phyloP scores from a whole-genome alignment of 768 basidiomycete species.

The Agaricus subrufescens region DNA sequence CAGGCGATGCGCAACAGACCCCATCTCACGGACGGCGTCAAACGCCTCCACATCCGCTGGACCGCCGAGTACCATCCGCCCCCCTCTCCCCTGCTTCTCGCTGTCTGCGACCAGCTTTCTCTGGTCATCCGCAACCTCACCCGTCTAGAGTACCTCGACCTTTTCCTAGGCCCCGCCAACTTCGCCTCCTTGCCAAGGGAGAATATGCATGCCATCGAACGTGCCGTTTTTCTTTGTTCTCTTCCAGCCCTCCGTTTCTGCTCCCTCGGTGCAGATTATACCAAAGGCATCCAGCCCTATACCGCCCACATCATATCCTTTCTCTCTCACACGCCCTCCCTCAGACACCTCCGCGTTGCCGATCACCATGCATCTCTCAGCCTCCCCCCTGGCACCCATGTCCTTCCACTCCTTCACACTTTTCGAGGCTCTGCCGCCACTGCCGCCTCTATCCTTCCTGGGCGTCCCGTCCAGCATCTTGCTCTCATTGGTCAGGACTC shows the following conservation, averaged over 20 bases:
- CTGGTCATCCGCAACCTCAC: slow-evolving; percentile 29
- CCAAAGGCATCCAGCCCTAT: slow-evolving; percentile 38
- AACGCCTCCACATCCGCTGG: slow-evolving; percentile 52
- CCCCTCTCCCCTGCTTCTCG: slow-evolving; percentile 24
- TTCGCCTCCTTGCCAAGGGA: slow-evolving; percentile 17
- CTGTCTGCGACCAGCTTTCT: slow-evolving; percentile 36
- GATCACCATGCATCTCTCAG: slow-evolving; percentile 38
- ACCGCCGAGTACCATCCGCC: slow-evolving; percentile 32
- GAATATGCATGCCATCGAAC: slow-evolving; percentile 41
- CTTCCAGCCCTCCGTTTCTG: slow-evolving; percentile 37
- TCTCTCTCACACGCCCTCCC: slow-evolving; percentile 32
- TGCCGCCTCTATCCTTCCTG: slow-evolving; percentile 58
- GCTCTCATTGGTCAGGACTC: slow-evolving; percentile 54
- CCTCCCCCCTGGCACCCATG: slow-evolving; percentile 28
- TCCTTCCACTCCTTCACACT: slow-evolving; percentile 43
- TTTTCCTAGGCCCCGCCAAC: slow-evolving; percentile 46
- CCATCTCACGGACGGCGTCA: slow-evolving; percentile 42
- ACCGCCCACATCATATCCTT: slow-evolving; percentile 35
- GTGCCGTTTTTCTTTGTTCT: slow-evolving; percentile 30
- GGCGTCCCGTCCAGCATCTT: slow-evolving; percentile 53
- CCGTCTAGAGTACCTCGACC: slow-evolving; percentile 50
- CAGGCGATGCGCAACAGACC: slow-evolving; percentile 40
- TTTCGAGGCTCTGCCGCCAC: slow-evolving; percentile 59
- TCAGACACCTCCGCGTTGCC: slow-evolving; percentile 43
- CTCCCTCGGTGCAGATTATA: slow-evolving; percentile 42